Evolutionary conservation across 2,329 filamentous ascomycete genomes (phyloP).

Genomic region (Phialophora tarda): DNA sequence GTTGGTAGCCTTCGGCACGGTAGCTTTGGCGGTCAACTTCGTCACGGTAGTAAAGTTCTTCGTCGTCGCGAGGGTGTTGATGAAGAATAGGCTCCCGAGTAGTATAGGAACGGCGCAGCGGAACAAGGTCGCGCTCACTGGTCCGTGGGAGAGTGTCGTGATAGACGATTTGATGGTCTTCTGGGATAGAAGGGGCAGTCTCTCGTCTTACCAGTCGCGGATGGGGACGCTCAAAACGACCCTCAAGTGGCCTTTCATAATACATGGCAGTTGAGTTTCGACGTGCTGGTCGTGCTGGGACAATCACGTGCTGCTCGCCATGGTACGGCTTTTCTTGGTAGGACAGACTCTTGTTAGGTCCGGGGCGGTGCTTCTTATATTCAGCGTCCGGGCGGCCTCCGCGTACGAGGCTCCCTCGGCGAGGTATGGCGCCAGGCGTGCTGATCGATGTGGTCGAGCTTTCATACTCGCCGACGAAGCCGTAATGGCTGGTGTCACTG

Average conservation of each 20-base stretch:
- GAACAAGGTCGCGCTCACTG: conserved; percentile 19
- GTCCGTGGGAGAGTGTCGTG: conserved; percentile 9
- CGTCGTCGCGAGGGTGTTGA: conserved; percentile 19
- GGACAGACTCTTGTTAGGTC: conserved; percentile 25
- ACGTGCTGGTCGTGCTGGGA: conserved; percentile 16
- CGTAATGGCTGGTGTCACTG: conserved; percentile 34
- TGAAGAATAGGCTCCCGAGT: conserved; percentile 23
- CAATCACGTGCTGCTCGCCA: conserved; percentile 22
- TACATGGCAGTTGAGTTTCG: conserved; percentile 21
- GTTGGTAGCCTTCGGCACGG: conserved; percentile 28
- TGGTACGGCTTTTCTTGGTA: conserved; percentile 29
- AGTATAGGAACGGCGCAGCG: conserved; percentile 18
- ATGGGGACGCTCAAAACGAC: conserved; percentile 23
- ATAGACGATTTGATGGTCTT: conserved; percentile 28
- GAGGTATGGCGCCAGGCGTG: conserved; percentile 29
- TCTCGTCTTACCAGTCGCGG: conserved; percentile 22
- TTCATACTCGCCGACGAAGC: conserved; percentile 28
- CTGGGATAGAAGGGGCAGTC: conserved; percentile 26
- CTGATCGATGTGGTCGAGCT: conserved; percentile 33
- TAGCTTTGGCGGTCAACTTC: conserved; percentile 23
- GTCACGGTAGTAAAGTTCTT: conserved; percentile 23
- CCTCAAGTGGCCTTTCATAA: conserved; percentile 20
- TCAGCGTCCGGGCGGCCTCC: conserved; percentile 23
- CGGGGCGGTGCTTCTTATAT: conserved; percentile 33
- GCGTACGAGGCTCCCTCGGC: conserved; percentile 32